Evolutionary conservation across 2,329 filamentous ascomycete species (phyloP).

Genomic region (Orbilia javanica): DNA sequence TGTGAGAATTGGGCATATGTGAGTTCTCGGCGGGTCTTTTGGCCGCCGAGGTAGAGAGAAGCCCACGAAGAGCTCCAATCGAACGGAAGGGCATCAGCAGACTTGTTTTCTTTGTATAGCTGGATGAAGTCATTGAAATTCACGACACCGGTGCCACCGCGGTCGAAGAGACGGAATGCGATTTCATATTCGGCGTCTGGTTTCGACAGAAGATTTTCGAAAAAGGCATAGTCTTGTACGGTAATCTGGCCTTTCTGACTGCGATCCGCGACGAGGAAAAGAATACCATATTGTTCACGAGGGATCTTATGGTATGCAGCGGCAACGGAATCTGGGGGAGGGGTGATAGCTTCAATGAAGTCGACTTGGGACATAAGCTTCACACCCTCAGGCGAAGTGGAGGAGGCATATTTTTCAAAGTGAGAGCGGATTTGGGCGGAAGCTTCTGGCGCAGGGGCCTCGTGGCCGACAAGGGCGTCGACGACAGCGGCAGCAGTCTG

Average conservation of each 20-base stretch:
- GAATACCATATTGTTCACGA: constrained; percentile 91
- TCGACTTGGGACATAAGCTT: constrained; percentile 84
- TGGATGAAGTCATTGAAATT: constrained; percentile 90
- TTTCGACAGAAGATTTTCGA: constrained; percentile 92
- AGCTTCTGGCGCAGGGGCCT: constrained; percentile 22
- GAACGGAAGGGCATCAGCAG: constrained; percentile 86
- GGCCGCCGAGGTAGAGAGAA: constrained; percentile 89
- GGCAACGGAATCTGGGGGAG: constrained; percentile 72
- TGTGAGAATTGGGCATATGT: constrained; percentile 97
- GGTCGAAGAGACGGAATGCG: constrained; percentile 94
- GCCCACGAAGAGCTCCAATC: constrained; percentile 99
- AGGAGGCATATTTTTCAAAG: constrained; percentile 79
- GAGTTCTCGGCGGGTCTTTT: constrained; percentile 87
- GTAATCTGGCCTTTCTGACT: constrained; percentile 78
- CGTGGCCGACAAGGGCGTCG: constrained; percentile 52
- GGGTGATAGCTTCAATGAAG: constrained; percentile 91
- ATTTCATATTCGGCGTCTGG: constrained; percentile 99
- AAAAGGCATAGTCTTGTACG: constrained; percentile 88
- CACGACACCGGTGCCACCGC: constrained; percentile 83
- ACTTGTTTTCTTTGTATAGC: constrained; percentile 89
- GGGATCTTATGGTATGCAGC: constrained; percentile 96
- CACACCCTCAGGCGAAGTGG: constrained; percentile 82
- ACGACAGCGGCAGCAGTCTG: constrained; percentile 48
- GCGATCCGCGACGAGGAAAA: constrained; percentile 91
- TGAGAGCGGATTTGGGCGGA: constrained; percentile 77